Percentiles rank a stretch among this genome's conserved stretches.
Conservation (phyloP, 1,284 basidiomycete species). For the Tilletia setariae region DNA sequence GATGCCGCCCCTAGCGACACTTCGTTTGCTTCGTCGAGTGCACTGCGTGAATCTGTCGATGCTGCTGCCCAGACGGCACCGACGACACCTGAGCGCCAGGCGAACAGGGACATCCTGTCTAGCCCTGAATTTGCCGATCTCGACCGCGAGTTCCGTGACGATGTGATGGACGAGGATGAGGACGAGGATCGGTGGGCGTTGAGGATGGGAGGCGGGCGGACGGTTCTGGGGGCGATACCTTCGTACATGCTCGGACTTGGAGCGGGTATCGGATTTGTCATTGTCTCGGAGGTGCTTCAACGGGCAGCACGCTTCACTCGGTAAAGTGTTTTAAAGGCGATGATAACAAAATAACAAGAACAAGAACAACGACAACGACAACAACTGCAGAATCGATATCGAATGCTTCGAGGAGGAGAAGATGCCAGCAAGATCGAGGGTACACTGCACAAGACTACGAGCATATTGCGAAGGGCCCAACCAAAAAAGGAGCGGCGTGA, state of each 20-base stretch:
- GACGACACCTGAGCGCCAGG: not conserved
- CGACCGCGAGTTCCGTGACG: not conserved
- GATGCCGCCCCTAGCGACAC: slow-evolving; percentile 15
- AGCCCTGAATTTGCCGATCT: not conserved
- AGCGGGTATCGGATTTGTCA: slow-evolving; percentile 37
- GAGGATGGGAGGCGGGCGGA: slow-evolving; percentile 21
- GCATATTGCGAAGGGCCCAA: too few species aligned
- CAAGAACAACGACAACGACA: too few species aligned
- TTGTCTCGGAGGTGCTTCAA: slow-evolving; percentile 29
- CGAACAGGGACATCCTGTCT: not conserved
- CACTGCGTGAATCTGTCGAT: not conserved
- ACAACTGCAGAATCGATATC: too few species aligned
- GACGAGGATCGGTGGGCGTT: slow-evolving; percentile 20
- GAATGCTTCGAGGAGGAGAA: too few species aligned
- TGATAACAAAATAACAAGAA: too few species aligned
- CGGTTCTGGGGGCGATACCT: slow-evolving; percentile 35
- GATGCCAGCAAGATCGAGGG: too few species aligned
- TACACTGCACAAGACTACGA: too few species aligned
- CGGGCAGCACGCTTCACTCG: not conserved
- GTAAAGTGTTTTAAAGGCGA: too few species aligned
- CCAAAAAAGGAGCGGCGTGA: not conserved
- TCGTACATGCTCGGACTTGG: slow-evolving; percentile 39
- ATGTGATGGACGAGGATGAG: slow-evolving; percentile 16
- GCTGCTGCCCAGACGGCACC: slow-evolving; percentile 1
- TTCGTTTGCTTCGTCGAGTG: not conserved